Evolutionary conservation across 2,329 filamentous ascomycete genomes (phyloP).

Genomic region (Lizonia empirigonia): DNA sequence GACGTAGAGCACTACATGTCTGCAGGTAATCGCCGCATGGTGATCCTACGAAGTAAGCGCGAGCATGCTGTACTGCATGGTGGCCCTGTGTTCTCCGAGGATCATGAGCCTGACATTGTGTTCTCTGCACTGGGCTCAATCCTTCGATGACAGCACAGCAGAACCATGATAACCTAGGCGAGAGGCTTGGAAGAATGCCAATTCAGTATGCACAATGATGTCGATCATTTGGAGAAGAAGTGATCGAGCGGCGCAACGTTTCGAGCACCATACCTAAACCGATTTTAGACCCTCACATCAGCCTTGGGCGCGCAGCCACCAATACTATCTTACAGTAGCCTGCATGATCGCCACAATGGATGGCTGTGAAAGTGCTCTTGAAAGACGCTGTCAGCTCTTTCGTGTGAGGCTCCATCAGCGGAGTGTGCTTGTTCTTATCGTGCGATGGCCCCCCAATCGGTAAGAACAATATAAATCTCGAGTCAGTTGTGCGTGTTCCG

Average conservation of each 20-base stretch:
- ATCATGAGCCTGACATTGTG: constrained; percentile 1
- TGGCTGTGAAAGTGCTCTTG: constrained; percentile 25
- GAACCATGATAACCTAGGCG: not conserved
- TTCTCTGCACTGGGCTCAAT: constrained; percentile 23
- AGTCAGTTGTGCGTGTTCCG: constrained; percentile 15
- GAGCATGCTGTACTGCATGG: constrained; percentile 13
- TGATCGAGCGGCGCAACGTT: constrained; percentile 10
- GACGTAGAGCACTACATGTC: constrained; percentile 2
- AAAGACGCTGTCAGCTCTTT: constrained; percentile 33
- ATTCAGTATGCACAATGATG: constrained; percentile 10
- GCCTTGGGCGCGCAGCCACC: constrained; percentile 41
- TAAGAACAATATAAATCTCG: constrained; percentile 7
- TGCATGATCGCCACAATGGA: constrained; percentile 41
- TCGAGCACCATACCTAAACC: constrained; percentile 17
- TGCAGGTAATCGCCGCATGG: constrained; percentile 22
- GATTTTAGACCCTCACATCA: constrained; percentile 22
- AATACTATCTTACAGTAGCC: constrained; percentile 46
- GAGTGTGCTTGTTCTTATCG: constrained; percentile 21
- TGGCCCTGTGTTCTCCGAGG: constrained; percentile 2
- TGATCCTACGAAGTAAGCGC: constrained; percentile 10
- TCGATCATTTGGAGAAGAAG: not conserved
- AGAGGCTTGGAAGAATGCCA: not conserved
- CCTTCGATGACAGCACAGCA: constrained; percentile 6
- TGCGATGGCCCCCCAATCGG: constrained; percentile 13
- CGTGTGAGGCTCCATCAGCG: constrained; percentile 13